Evolutionary conservation across 1,139 yeast genomes (phyloP), one percentile per base, ranked within the genome.

Genomic region (Pichia sorboxylosa): DNA sequence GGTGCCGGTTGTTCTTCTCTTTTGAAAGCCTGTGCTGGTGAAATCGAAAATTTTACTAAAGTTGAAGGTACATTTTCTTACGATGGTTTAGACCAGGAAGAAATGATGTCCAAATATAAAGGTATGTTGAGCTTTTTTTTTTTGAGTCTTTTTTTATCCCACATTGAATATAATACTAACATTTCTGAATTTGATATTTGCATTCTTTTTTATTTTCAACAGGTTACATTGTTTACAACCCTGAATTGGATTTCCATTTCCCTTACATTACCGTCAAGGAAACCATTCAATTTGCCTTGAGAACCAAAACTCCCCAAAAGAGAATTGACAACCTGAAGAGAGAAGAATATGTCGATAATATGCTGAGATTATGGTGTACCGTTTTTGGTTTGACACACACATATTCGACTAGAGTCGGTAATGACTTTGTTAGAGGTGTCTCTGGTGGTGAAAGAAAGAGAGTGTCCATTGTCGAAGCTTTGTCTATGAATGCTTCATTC

Each of bases 381-480:
- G 68, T 65, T 13, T 72, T 73, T 47, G 82, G 82, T 39, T 59
- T 74, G 32, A 59, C 70, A 28, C 78, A 72, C 47, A 66, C 77
- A 4, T 61, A 60, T 46, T 58, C 65, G 32, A 72, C 79, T 26
- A 66, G 67, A 41, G 79, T 73, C 34, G 79, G 47, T 36, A 42
- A 44, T 41, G 84, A 79, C 46, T 70, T 68, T 37, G 70, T 80
- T 29, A 67, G 87, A 48, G 92, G 92, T 55, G 82, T 80, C 23
- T 77, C 87, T 28, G 92, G 92, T 47, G 92, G 92, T 59, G 90
- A 80, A 58, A 66, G 90, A 46, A 79, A 79, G 57, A 74, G 92
- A 56, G 90, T 80, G 17, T 77, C 87, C 5, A 75, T 80, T 46
- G 82, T 82, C 17, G 84, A 77, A 51, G 75, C 70, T 4, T 59